phyloP scores from a whole-genome alignment of 257 asterid genomes.

The Gentiana straminea region DNA sequence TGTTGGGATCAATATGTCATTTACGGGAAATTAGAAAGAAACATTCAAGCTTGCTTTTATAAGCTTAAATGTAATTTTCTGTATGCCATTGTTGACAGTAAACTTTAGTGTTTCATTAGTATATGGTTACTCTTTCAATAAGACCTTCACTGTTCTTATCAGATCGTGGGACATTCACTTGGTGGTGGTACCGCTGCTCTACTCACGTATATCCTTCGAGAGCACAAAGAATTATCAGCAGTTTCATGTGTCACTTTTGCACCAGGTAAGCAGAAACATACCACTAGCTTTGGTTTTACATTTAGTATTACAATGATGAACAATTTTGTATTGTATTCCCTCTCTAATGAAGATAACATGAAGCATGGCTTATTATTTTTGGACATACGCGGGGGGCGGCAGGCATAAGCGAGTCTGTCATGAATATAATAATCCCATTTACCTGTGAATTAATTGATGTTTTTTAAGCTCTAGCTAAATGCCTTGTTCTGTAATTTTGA shows the following conservation, averaged over 20 bases:
- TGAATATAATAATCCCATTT: neutral
- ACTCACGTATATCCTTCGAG: conserved; percentile 76
- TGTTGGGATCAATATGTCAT: too few species aligned
- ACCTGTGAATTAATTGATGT: neutral
- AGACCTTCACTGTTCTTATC: conserved; percentile 15
- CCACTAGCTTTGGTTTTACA: too few species aligned
- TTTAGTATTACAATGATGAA: too few species aligned
- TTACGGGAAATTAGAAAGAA: too few species aligned
- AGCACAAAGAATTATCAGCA: conserved; percentile 59
- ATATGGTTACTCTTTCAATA: neutral
- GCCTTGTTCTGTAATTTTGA: conserved; percentile 2
- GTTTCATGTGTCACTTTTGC: conserved; percentile 68
- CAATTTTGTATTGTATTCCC: too few species aligned
- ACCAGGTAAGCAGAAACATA: conserved; percentile 43
- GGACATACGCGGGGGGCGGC: neutral
- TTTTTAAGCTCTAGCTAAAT: neutral
- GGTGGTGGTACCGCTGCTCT: conserved; percentile 94
- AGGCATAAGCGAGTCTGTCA: neutral
- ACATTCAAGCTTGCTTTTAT: too few species aligned
- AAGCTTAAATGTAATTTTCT: neutral
- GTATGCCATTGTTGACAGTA: neutral
- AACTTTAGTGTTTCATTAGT: neutral
- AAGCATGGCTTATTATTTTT: too few species aligned
- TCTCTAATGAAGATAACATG: too few species aligned
- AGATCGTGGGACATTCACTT: conserved; percentile 87